Evolutionary conservation across 1,284 basidiomycete genomes (phyloP), one percentile per base, ranked within the genome.

Genomic region (Leccinum angustisporum): DNA sequence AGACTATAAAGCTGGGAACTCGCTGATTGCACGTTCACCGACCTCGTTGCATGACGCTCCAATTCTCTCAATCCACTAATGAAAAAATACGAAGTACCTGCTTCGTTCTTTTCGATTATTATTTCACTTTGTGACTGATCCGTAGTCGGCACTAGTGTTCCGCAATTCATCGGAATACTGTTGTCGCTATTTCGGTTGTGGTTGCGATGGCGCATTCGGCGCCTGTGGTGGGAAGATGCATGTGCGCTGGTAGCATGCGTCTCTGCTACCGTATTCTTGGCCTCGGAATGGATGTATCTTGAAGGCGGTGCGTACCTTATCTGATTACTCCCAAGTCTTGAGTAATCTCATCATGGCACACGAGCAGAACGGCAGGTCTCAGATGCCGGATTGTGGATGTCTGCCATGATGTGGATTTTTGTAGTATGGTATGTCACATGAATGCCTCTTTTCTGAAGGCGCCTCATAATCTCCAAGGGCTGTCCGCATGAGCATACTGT

Each of bases 191-290:
- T 68, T 58, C 69, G 67, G 21, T 56, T 68, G 54, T 69, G 61
- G 59, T 67, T 63, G 21, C 62, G 67, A 11, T 30, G 62, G 25
- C 33, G 48, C 51, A 66, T 71, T 33, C 58, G 40, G 60, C 62
- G 60, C 9, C 57, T 71, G 16, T 63, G 70, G 69, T 62, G 69
- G 61, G 70, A 70, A 33, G 72, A 73, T 25, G 60, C 60, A 6
- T 72, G 61, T 60, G 67, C 70, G 10, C 40, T 58, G 8, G n/a
- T 71, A 16, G 68, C 67, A 16, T 68, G 61, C 34, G 3, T 63
- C 8, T 62, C 58, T 48, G 67, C 60, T 21, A 51, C 61, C n/a
- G 5, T 53, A 13, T 31, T 55, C 16, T 14, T 70, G 36, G 43
- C 10, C 11, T 43, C 57, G 7, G 56, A 59, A n/a, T 74, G 72